A percentile compares a stretch with the other conserved stretches of the same genome.
Evolutionary conservation across 225 moss, liverwort and hornwort species (phyloP).

Genomic region (Marchantia paleacea): DNA sequence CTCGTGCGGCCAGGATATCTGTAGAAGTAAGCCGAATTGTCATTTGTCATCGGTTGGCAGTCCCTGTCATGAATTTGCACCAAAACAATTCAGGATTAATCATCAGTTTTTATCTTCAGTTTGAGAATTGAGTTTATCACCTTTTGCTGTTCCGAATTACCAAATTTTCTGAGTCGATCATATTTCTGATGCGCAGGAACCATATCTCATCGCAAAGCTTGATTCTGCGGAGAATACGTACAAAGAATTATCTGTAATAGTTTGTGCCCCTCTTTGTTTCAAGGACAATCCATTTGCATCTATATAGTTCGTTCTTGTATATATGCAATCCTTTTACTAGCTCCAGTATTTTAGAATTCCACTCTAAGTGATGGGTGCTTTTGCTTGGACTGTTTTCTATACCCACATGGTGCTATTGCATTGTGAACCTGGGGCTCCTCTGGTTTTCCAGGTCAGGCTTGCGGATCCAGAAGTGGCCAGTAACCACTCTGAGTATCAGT

Average conservation of each 20-base stretch:
- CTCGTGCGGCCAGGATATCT: background rate
- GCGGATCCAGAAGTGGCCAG: conserved; percentile 91
- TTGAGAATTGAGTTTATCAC: background rate
- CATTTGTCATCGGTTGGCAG: background rate
- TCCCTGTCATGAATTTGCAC: background rate
- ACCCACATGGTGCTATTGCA: background rate
- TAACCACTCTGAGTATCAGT: conserved; percentile 82
- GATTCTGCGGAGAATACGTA: conserved; percentile 96
- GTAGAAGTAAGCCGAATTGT: background rate
- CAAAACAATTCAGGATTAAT: background rate
- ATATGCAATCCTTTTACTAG: background rate
- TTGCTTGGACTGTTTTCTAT: background rate
- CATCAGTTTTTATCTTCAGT: background rate
- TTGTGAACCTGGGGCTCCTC: background rate
- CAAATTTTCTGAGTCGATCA: background rate
- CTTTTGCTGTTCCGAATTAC: background rate
- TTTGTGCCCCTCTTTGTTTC: background rate
- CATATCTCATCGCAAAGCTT: conserved; percentile 65
- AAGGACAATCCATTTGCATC: background rate
- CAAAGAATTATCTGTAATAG: conserved; percentile 75
- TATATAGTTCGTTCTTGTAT: background rate
- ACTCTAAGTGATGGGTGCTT: background rate
- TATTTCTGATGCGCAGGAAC: conserved; percentile 33
- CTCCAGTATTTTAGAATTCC: background rate
- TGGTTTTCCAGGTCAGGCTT: conserved; percentile 71